Base-by-base conservation (phyloP, 139 green algal species). In the Chara braunii region DNA sequence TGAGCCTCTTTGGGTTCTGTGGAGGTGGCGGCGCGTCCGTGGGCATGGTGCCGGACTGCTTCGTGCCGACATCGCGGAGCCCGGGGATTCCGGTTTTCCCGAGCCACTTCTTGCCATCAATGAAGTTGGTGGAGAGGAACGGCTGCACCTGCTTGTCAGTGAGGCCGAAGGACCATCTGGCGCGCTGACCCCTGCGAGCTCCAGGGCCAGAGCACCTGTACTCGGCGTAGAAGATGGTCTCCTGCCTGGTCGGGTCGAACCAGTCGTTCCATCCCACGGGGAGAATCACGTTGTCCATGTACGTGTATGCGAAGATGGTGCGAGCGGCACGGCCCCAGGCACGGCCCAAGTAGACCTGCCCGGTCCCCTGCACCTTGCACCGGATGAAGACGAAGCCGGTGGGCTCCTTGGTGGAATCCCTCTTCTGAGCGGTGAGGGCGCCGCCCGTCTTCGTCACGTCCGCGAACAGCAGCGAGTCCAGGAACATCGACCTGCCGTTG, bases 261-360 rank as follows among this genome's bases (percentile, higher is more conserved):
- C 51, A 60, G 14, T 60, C 23, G 28, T 60, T 23, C 51, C 51
- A 60, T n/a, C 51, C 51, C 11, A 22, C 22, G 18, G 57, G 36
- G 4, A 9, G 11, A 5, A 66, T 28, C 18, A 58, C 57, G 12
- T 66, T 59, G 34, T 66, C 57, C 57, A 66, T 66, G 9, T 66
- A 59, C 12, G 8, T 55, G 57, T 66, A 43, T 11, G 35, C 57
- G 12, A 66, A 59, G 36, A 66, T 58, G 35, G 57, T 66, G 57
- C 18, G 37, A 26, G 57, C 34, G 35, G 37, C 53, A 9, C 37
- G 35, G 35, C 57, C 57, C 57, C 57, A 66, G 3, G 57, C 43
- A 14, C 57, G 18, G 2, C 57, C 57, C 11, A 66, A 43, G 9
- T n/a, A 66, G 35, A 42, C 57, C 57, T 66, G 57, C 18, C n/a